Base-by-base conservation (phyloP, 352 stramenopile species). In the Pythium sukuiense region DNA sequence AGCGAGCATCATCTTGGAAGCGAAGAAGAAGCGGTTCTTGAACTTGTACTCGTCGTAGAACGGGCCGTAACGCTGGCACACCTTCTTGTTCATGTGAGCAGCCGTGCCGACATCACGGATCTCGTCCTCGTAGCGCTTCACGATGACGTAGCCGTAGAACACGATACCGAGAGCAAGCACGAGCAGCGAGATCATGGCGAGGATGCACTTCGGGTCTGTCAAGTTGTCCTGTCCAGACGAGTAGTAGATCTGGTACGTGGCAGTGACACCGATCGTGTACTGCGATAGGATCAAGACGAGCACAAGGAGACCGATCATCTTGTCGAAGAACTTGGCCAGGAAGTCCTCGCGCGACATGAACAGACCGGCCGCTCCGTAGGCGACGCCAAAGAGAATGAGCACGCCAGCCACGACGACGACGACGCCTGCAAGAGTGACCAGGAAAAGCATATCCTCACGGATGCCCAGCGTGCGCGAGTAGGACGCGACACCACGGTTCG, bases 41-140 rank as follows among this genome's bases (percentile, higher is more conserved):
- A 80, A 95, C 74, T 90, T 93, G 79, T 93, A 93, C 74, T 95
- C 85, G 59, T 95, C 87, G 68, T 95, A 95, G 55, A 95, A 72
- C 53, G 84, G 77, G 3, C 85, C 87, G 62, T 92, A 93, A 13
- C 87, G 85, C 71, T 85, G 83, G 76, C 88, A 90, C 2, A 93
- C 82, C 18, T 79, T 73, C 70, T 95, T 95, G 69, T 95, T 89
- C 60, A 92, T 61, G 66, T 95, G 87, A 58, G 84, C 71, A 24
- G 82, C 69, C 0, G 81, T 92, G 27, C 85, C 85, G n/a, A 95
- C 81, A 61, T 95, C 87, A 3, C 73, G 72, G 30, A 95, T 75
- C 12, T 95, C 83, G 6, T 79, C 74, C 65, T 95, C 80, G 71
- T 95, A 77, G 60, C 82, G 82, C 63, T 80, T 82, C 18, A 95